phyloP scores from a whole-genome alignment of 106 monocot genomes.

The Triglochin maritima region DNA sequence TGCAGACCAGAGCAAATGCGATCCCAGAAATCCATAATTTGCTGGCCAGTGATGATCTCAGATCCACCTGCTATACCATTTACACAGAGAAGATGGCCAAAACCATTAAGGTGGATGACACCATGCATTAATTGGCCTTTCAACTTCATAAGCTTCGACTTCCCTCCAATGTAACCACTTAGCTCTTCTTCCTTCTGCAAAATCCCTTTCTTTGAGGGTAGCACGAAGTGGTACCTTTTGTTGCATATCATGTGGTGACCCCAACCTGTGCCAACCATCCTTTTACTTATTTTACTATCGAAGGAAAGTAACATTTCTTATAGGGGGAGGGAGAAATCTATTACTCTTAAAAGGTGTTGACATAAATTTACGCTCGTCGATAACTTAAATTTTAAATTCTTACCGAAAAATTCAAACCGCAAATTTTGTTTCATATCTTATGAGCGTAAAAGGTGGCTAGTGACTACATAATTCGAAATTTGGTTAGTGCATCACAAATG shows the following conservation, averaged over 20 bases:
- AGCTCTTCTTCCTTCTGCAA: constrained; percentile 1
- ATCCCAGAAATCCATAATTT: constrained; percentile 72
- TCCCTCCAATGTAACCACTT: background rate
- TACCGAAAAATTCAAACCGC: too few relatives aligned
- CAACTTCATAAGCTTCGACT: constrained; percentile 3
- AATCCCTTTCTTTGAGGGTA: background rate
- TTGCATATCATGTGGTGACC: constrained; percentile 68
- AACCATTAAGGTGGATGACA: constrained; percentile 72
- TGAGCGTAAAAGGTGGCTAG: background rate
- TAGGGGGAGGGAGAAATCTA: too few relatives aligned
- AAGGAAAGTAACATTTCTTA: too few relatives aligned
- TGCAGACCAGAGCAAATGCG: constrained; percentile 48
- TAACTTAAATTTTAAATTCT: too few relatives aligned
- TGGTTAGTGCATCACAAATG: background rate
- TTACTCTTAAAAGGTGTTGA: too few relatives aligned
- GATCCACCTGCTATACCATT: constrained; percentile 72
- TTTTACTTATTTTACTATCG: too few relatives aligned
- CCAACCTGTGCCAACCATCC: constrained; percentile 47
- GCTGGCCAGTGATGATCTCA: constrained; percentile 50
- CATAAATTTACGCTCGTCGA: too few relatives aligned
- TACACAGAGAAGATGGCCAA: constrained; percentile 58
- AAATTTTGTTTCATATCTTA: background rate
- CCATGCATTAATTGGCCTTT: constrained; percentile 51
- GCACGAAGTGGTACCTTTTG: background rate
- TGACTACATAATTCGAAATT: background rate